phyloP scores from a whole-genome alignment of 1,284 basidiomycete genomes.

The Somion occarium region DNA sequence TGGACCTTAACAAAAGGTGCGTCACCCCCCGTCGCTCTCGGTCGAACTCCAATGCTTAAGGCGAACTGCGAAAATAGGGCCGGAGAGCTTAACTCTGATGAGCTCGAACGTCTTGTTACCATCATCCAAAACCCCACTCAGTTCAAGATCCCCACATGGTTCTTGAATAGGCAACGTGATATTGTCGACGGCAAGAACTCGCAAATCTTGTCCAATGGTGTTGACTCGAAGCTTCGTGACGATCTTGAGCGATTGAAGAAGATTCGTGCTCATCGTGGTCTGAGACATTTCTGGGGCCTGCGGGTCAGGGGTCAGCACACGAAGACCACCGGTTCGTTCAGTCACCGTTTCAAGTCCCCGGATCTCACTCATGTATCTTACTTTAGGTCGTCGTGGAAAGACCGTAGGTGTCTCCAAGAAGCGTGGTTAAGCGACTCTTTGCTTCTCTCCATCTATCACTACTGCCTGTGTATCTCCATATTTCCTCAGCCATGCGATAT shows the following conservation, averaged over 20 bases:
- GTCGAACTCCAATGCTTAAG: background rate
- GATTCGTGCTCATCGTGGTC: constrained; percentile 97
- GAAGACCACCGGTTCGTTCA: constrained; percentile 87
- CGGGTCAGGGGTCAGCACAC: constrained; percentile 98
- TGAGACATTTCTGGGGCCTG: constrained; percentile 96
- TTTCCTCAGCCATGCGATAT: constrained; percentile 5
- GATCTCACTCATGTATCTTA: background rate
- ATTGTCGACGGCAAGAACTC: constrained; percentile 96
- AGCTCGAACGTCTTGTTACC: constrained; percentile 98
- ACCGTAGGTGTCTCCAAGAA: constrained; percentile 94
- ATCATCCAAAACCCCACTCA: constrained; percentile 99
- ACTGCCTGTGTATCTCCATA: constrained; percentile 8
- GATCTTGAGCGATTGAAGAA: constrained; percentile 99
- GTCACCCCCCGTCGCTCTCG: constrained; percentile 31
- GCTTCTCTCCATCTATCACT: constrained; percentile 1
- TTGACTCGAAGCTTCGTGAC: constrained; percentile 98
- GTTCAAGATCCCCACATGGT: constrained; percentile 99
- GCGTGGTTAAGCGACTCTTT: constrained; percentile 56
- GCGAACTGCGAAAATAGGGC: constrained; percentile 54
- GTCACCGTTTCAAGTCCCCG: background rate
- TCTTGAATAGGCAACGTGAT: constrained; percentile 99
- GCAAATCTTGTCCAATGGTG: constrained; percentile 95
- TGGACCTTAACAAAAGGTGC: constrained; percentile 97
- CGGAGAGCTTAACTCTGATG: constrained; percentile 93
- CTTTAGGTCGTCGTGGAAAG: constrained; percentile 79